phyloP scores from a whole-genome alignment of 805 yeast genomes.

The Pichia exigua region DNA sequence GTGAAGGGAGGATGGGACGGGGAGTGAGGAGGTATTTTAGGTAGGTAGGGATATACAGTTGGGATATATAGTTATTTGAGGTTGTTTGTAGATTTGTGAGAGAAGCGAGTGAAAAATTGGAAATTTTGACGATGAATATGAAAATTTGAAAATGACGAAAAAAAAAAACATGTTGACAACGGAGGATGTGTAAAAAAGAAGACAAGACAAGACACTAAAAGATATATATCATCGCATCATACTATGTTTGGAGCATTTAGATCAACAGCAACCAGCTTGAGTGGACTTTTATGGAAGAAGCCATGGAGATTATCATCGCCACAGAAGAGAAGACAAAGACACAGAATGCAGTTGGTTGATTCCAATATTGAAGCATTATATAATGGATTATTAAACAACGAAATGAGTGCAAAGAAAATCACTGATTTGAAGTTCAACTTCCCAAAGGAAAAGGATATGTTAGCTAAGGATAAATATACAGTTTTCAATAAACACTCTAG shows the following conservation, averaged over 20 bases:
- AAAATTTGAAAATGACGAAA: too few relatives aligned
- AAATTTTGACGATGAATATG: too few relatives aligned
- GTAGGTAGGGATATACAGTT: too few relatives aligned
- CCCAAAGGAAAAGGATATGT: conserved; percentile 80
- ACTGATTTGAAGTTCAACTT: conserved; percentile 36
- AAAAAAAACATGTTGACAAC: background rate
- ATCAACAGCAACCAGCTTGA: conserved; percentile 45
- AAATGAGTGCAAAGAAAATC: conserved; percentile 28
- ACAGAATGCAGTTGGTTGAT: conserved; percentile 78
- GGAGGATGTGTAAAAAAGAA: too few relatives aligned
- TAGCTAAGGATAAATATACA: conserved; percentile 76
- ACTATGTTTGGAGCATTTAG: conserved; percentile 52
- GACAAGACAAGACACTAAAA: too few relatives aligned
- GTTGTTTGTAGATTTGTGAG: too few relatives aligned
- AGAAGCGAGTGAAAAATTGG: too few relatives aligned
- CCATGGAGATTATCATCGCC: conserved; percentile 72
- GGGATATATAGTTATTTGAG: too few relatives aligned
- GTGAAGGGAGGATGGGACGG: too few relatives aligned
- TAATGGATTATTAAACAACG: conserved; percentile 35
- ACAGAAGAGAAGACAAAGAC: conserved; percentile 80
- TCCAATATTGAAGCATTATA: conserved; percentile 59
- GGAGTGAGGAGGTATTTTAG: too few relatives aligned
- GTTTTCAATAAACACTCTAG: conserved; percentile 67
- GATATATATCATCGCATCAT: too few relatives aligned
- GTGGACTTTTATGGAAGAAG: conserved; percentile 76